Evolutionary conservation across 768 basidiomycete genomes (phyloP).

Genomic region (Boletus sp.): DNA sequence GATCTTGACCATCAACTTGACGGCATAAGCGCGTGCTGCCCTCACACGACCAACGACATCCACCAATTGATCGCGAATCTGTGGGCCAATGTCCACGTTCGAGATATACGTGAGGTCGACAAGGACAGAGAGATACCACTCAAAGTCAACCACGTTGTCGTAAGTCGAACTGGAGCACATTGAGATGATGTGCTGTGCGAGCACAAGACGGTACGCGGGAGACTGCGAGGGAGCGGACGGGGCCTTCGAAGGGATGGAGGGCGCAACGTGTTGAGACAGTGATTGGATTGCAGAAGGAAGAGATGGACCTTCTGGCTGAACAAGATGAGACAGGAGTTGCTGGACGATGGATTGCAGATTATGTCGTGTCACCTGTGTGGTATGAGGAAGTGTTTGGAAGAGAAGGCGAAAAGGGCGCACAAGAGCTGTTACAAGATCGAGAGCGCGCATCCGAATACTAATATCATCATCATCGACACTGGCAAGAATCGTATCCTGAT

Average conservation of each 20-base stretch:
- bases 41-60: slow-evolving; percentile 84
- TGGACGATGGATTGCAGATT: slow-evolving; percentile 90
- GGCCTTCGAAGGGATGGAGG: slow-evolving; percentile 36
- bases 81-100: slow-evolving; percentile 68
- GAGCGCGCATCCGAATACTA: slow-evolving; percentile 92
- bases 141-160: slow-evolving; percentile 86
- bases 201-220: slow-evolving; percentile 79
- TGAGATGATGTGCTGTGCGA: slow-evolving; percentile 79
- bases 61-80: slow-evolving; percentile 80
- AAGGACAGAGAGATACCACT: slow-evolving; percentile 96
- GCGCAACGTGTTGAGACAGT: slow-evolving; percentile 50
- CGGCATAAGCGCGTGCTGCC: slow-evolving; percentile 71
- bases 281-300: slow-evolving; percentile 56
- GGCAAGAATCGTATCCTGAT: slow-evolving; percentile 86
- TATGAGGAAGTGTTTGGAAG: not conserved
- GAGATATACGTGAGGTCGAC: slow-evolving; percentile 89
- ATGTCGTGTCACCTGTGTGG: slow-evolving; percentile 65
- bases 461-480: slow-evolving; percentile 93
- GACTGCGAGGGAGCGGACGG: slow-evolving; percentile 60
- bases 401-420: slow-evolving; percentile 39
- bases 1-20: slow-evolving; percentile 79
- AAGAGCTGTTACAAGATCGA: slow-evolving; percentile 93
- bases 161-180: slow-evolving; percentile 85
- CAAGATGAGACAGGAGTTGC: slow-evolving; percentile 84
- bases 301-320: slow-evolving; percentile 50